Conservation (phyloP, 768 basidiomycete species). For the Tricholoma sp. region DNA sequence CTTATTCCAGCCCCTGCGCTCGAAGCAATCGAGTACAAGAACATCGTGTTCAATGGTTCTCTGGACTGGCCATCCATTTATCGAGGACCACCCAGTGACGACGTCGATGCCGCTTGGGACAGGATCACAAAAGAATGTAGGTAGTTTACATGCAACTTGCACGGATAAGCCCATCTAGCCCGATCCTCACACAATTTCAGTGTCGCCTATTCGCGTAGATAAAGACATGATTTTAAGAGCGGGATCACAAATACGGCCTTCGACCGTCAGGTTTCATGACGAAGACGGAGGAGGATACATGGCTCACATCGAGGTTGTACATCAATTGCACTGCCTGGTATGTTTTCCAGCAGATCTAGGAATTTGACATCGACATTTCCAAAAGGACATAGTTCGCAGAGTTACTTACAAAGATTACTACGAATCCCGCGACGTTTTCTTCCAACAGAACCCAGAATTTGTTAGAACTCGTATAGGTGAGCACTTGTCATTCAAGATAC, state of each 20-base stretch:
- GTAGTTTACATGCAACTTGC: not conserved
- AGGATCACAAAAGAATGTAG: not conserved
- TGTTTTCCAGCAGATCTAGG: not conserved
- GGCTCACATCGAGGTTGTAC: not conserved
- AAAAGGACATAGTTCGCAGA: not conserved
- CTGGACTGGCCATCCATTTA: not conserved
- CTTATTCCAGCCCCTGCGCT: not conserved
- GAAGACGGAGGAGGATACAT: not conserved
- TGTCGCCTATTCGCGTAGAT: not conserved
- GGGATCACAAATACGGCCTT: not conserved
- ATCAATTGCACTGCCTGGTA: not conserved
- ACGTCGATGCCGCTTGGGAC: not conserved
- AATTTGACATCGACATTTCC: not conserved
- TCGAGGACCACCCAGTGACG: not conserved
- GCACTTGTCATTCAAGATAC: not conserved
- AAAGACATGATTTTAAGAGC: not conserved
- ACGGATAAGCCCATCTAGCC: not conserved
- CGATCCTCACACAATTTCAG: not conserved
- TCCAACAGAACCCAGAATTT: not conserved
- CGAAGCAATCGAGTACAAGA: not conserved
- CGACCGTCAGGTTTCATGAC: not conserved
- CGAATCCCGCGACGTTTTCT: not conserved
- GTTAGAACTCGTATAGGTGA: not conserved
- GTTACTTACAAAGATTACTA: not conserved
- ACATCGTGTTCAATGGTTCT: not conserved